A percentile compares a stretch with the other conserved stretches of the same genome.
phyloP scores from a whole-genome alignment of 306 rosid genomes.

The Fagus sylvatica region DNA sequence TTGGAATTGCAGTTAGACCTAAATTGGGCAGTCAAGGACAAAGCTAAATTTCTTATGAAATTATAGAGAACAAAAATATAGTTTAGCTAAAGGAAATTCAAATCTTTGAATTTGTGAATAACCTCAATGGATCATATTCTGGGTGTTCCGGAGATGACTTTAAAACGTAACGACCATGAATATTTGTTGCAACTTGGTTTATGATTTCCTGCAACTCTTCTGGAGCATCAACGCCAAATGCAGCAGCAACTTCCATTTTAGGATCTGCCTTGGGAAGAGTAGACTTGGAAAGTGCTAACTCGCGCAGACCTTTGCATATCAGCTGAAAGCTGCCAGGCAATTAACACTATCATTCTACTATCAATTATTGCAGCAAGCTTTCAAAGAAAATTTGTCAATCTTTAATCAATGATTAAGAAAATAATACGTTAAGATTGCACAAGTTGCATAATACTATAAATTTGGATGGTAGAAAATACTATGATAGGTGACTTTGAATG shows the following conservation, averaged over 20 bases:
- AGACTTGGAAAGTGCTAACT: conserved; percentile 47
- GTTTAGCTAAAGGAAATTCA: neutral
- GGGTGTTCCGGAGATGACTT: conserved; percentile 64
- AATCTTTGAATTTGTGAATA: neutral
- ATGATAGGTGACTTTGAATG: neutral
- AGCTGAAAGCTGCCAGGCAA: conserved; percentile 69
- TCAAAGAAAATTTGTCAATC: neutral
- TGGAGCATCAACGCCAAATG: conserved; percentile 47
- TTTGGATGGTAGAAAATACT: neutral
- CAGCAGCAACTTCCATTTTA: conserved; percentile 63
- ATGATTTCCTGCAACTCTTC: conserved; percentile 68
- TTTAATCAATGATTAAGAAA: neutral
- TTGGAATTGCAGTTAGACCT: neutral
- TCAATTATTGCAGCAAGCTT: conserved; percentile 18
- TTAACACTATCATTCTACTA: conserved; percentile 28
- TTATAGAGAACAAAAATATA: neutral
- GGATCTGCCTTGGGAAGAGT: conserved; percentile 61
- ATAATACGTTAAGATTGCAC: neutral
- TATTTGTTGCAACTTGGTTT: conserved; percentile 61
- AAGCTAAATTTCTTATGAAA: neutral
- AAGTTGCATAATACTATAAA: neutral
- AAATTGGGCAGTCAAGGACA: neutral
- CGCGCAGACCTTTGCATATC: conserved; percentile 67
- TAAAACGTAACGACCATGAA: conserved; percentile 68
- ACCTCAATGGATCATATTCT: conserved; percentile 77